Conservation (phyloP, 2,329 filamentous ascomycete genomes). For the Ophioceras dolichostomum region DNA sequence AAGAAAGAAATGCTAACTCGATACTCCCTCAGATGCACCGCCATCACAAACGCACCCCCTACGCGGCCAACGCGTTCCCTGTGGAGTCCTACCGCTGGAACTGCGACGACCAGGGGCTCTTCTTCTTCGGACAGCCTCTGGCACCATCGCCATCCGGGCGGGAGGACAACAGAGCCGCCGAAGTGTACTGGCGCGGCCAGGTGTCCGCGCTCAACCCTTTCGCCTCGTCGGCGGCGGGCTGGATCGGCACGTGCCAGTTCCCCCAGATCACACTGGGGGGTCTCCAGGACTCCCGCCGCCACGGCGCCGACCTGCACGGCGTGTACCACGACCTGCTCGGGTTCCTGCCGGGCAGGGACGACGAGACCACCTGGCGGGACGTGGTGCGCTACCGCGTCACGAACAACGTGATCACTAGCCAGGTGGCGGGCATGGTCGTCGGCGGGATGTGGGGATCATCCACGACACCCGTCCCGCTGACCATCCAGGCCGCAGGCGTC, state of each 20-base stretch:
- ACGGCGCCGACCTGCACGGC: slow-evolving; percentile 64
- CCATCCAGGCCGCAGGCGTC: slow-evolving; percentile 40
- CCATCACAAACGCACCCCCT: slow-evolving; percentile 77
- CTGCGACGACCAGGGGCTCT: slow-evolving; percentile 58
- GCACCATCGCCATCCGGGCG: slow-evolving; percentile 3
- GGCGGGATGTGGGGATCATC: slow-evolving; percentile 49
- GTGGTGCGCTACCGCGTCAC: slow-evolving; percentile 59
- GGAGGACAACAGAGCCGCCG: slow-evolving; percentile 24
- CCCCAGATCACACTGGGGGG: slow-evolving; percentile 66
- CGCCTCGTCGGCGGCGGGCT: slow-evolving; percentile 47
- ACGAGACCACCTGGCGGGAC: slow-evolving; percentile 20
- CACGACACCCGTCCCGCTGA: slow-evolving; percentile 20
- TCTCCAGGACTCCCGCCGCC: slow-evolving; percentile 61
- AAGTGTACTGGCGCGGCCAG: slow-evolving; percentile 54
- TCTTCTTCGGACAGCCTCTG: slow-evolving; percentile 53
- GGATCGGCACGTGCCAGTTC: slow-evolving; percentile 65
- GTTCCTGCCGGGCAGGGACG: slow-evolving; percentile 45
- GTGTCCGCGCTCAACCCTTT: slow-evolving; percentile 55
- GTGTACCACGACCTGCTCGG: slow-evolving; percentile 60
- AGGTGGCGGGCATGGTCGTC: slow-evolving; percentile 66
- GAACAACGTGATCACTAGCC: slow-evolving; percentile 71
- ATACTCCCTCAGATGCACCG: slow-evolving; percentile 48
- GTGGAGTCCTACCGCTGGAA: slow-evolving; percentile 61
- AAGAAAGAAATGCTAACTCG: no score
- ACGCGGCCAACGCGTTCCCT: slow-evolving; percentile 66